phyloP scores from a whole-genome alignment of 2,329 filamentous ascomycete genomes.

The Aspergillus intermedius region DNA sequence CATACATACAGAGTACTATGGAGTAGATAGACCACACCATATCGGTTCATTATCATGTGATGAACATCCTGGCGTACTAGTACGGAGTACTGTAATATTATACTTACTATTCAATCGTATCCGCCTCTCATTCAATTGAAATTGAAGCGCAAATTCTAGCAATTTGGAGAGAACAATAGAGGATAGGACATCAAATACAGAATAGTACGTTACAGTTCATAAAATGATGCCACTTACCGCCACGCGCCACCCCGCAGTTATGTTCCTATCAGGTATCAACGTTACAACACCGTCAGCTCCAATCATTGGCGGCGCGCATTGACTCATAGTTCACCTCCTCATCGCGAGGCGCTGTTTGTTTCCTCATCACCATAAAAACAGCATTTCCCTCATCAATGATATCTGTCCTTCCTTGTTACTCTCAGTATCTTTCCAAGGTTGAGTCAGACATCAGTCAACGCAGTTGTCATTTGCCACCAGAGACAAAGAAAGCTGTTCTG shows the following conservation, averaged over 20 bases:
- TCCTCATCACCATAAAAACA: background rate
- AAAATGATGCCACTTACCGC: slow-evolving; percentile 6
- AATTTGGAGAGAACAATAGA: too few relatives aligned
- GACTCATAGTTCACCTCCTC: slow-evolving; percentile 16
- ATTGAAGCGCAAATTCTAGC: too few relatives aligned
- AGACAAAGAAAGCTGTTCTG: slow-evolving; percentile 16
- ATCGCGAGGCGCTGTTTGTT: background rate
- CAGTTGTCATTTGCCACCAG: slow-evolving; percentile 17
- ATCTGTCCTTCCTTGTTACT: background rate
- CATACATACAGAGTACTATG: too few relatives aligned
- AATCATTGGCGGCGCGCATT: slow-evolving; percentile 12
- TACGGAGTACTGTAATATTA: too few relatives aligned
- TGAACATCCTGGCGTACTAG: too few relatives aligned
- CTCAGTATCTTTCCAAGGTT: background rate
- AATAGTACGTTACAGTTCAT: too few relatives aligned
- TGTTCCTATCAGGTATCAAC: slow-evolving; percentile 14
- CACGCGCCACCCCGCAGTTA: slow-evolving; percentile 21
- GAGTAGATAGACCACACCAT: too few relatives aligned
- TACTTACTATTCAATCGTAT: too few relatives aligned
- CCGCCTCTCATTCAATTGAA: too few relatives aligned
- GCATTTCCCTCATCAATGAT: slow-evolving; percentile 1
- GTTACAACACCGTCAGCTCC: slow-evolving; percentile 9
- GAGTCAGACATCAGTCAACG: slow-evolving; percentile 1
- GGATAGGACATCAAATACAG: too few relatives aligned
- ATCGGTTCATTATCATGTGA: too few relatives aligned